Evolutionary conservation across 495 filamentous ascomycete species (phyloP).

Genomic region (Sphaerosporella brunnea): DNA sequence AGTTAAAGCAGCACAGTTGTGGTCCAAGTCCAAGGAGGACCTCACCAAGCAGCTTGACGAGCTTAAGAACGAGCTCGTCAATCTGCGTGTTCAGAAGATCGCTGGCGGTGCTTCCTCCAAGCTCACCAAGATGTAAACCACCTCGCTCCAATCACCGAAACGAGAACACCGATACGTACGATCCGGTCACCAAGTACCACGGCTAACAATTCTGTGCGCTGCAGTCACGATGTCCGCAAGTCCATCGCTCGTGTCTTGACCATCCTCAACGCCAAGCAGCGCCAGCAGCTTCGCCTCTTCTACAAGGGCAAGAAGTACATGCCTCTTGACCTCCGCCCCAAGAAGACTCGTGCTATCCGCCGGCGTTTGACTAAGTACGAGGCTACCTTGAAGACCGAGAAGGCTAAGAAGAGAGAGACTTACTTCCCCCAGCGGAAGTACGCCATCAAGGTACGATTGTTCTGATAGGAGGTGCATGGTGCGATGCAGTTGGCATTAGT

Average conservation of each 20-base stretch:
- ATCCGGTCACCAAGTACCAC: slow-evolving; percentile 6
- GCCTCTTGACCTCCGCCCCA: slow-evolving; percentile 87
- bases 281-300: slow-evolving; percentile 91
- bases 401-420: slow-evolving; percentile 78
- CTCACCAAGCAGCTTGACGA: slow-evolving; percentile 82
- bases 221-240: slow-evolving; percentile 96
- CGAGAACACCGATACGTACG: background rate
- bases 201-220: slow-evolving; percentile 6
- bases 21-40: slow-evolving; percentile 98
- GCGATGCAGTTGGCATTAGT: too few relatives aligned
- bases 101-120: slow-evolving; percentile 77
- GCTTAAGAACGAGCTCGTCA: slow-evolving; percentile 83
- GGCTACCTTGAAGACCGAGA: slow-evolving; percentile 57
- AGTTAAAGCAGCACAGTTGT: slow-evolving; percentile 87
- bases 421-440: slow-evolving; percentile 98
- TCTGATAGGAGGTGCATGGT: too few relatives aligned
- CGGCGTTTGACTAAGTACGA: slow-evolving; percentile 83
- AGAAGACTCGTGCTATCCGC: slow-evolving; percentile 91
- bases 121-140: slow-evolving; percentile 79
- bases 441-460: slow-evolving; percentile 66
- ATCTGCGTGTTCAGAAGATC: slow-evolving; percentile 95
- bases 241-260: slow-evolving; percentile 95
- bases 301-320: slow-evolving; percentile 99
- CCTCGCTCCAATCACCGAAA: background rate
- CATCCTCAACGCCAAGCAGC: slow-evolving; percentile 98